phyloP scores from a whole-genome alignment of 139 green algal genomes.

The Edaphochlamys debaryana region DNA sequence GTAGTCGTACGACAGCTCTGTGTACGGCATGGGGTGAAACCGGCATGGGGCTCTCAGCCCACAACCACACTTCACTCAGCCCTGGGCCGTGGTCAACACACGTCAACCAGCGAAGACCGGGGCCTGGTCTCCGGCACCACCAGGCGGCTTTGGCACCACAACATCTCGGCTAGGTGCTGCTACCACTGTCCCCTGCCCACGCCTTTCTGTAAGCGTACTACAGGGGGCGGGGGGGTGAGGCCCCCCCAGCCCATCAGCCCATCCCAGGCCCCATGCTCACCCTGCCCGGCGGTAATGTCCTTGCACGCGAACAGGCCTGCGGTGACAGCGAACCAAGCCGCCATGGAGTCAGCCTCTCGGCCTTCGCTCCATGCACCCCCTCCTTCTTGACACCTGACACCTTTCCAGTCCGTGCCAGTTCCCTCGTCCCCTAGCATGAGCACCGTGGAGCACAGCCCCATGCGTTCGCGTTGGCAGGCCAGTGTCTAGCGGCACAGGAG shows the following conservation, averaged over 20 bases:
- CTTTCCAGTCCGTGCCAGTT: not conserved
- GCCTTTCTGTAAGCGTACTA: not conserved
- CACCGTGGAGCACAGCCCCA: not conserved
- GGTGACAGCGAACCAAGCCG: too few relatives aligned
- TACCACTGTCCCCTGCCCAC: too few relatives aligned
- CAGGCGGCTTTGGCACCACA: not conserved
- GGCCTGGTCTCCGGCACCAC: not conserved
- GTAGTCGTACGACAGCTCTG: constrained; percentile 78
- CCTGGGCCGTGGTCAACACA: not conserved
- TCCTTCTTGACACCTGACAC: not conserved
- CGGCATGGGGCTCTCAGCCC: too few relatives aligned
- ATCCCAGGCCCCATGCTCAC: not conserved
- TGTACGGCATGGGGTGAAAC: not conserved
- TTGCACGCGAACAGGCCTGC: not conserved
- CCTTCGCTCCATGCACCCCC: too few relatives aligned
- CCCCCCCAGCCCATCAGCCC: not conserved
- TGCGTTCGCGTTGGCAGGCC: not conserved
- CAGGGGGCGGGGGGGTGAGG: not conserved
- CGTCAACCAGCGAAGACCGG: not conserved
- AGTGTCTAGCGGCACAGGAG: not conserved
- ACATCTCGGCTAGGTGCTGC: not conserved
- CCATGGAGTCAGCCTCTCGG: too few relatives aligned
- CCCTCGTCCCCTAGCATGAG: not conserved
- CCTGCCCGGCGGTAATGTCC: not conserved
- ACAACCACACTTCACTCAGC: not conserved